phyloP scores from a whole-genome alignment of 176 grass and related monocot genomes.

The Lolium rigidum region DNA sequence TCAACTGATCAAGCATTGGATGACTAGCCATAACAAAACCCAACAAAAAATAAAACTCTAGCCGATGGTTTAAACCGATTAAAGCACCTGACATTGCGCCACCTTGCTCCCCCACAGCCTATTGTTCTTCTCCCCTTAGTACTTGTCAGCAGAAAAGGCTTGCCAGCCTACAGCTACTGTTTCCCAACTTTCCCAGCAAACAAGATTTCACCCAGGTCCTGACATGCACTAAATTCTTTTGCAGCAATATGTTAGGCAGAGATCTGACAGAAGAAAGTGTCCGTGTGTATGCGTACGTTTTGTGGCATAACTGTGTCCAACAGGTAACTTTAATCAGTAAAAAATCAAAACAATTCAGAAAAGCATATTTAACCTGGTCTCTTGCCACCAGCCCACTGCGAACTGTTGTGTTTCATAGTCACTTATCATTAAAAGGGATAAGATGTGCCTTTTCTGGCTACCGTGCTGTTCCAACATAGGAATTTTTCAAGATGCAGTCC shows the following conservation, averaged over 20 bases:
- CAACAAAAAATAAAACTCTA: too few relatives aligned
- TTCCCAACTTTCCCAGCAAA: slow-evolving; percentile 42
- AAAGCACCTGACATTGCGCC: slow-evolving; percentile 2
- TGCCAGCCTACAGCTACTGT: slow-evolving; percentile 40
- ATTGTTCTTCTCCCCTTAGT: slow-evolving; percentile 10
- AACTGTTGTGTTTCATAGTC: slow-evolving; percentile 13
- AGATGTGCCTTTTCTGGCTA: not conserved
- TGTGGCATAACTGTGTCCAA: slow-evolving; percentile 21
- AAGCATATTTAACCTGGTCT: not conserved
- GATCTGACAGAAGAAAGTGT: slow-evolving; percentile 40
- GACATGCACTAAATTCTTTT: slow-evolving; percentile 30
- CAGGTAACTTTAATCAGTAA: slow-evolving; percentile 33
- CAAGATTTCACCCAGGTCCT: slow-evolving; percentile 44
- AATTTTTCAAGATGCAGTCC: not conserved
- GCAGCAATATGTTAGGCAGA: slow-evolving; percentile 39
- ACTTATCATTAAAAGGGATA: slow-evolving; percentile 22
- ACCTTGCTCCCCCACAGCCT: slow-evolving; percentile 14
- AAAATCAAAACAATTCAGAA: slow-evolving; percentile 28
- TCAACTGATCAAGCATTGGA: too few relatives aligned
- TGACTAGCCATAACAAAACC: too few relatives aligned
- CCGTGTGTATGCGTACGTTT: not conserved
- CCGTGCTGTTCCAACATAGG: slow-evolving; percentile 34
- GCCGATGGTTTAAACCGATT: not conserved
- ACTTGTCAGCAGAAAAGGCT: slow-evolving; percentile 34
- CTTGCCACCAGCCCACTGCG: slow-evolving; percentile 3